Percentiles rank a stretch among this genome's conserved stretches.
Evolutionary conservation across 176 grass and related monocot species (phyloP).

Genomic region (Zea luxurians): DNA sequence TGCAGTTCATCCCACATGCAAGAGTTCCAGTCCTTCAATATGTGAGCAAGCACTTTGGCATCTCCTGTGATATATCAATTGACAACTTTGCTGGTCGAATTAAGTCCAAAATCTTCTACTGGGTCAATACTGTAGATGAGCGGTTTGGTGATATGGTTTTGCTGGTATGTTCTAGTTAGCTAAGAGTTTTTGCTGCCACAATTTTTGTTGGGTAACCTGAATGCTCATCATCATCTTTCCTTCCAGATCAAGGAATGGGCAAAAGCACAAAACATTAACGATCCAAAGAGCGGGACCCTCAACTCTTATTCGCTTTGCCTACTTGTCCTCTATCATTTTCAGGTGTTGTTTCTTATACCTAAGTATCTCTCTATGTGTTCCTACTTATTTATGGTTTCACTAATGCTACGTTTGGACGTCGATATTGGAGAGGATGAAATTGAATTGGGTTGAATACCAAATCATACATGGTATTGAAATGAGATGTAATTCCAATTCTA

Average conservation of each 20-base stretch:
- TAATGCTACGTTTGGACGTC: neutral
- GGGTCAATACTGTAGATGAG: slow-evolving; percentile 70
- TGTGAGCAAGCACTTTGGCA: slow-evolving; percentile 54
- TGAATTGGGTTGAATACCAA: too few species aligned
- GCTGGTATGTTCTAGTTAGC: slow-evolving; percentile 57
- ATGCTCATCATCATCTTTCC: slow-evolving; percentile 37
- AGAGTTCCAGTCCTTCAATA: slow-evolving; percentile 91
- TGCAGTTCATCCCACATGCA: slow-evolving; percentile 77
- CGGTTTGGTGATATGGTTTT: slow-evolving; percentile 93
- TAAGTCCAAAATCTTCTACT: slow-evolving; percentile 84
- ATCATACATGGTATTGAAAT: too few species aligned
- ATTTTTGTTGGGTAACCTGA: slow-evolving; percentile 26
- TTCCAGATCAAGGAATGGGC: slow-evolving; percentile 97
- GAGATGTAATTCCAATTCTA: too few species aligned
- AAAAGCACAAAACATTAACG: slow-evolving; percentile 91
- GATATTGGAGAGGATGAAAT: too few species aligned
- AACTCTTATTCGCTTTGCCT: slow-evolving; percentile 95
- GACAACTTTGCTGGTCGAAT: slow-evolving; percentile 69
- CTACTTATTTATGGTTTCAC: slow-evolving; percentile 27
- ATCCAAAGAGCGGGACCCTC: slow-evolving; percentile 77
- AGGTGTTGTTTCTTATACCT: slow-evolving; percentile 59
- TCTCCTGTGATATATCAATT: slow-evolving; percentile 88
- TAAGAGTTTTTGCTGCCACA: neutral
- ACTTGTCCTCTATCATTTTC: slow-evolving; percentile 89
- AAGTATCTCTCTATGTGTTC: neutral